Base-by-base conservation (phyloP, 768 basidiomycete genomes). In the Sarcodon sp. region DNA sequence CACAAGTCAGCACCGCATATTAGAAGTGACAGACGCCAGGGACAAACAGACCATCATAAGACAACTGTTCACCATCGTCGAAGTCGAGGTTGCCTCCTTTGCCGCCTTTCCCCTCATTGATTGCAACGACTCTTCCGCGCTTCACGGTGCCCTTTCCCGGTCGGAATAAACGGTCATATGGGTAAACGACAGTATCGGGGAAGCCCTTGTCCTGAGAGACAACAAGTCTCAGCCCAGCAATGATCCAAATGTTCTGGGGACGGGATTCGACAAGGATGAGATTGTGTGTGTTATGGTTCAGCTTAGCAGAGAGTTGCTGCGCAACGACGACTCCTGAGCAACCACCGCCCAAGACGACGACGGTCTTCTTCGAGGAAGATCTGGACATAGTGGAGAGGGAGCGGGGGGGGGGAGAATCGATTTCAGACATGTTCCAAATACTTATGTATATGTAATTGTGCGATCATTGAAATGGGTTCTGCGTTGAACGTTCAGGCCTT, bases 281-380 rank as follows among this genome's bases (percentile, higher is more conserved):
- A 50, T 69, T 68, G 61, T 74, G 70, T 35, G 66, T 67, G 7
- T 63, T 56, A 0, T 69, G 48, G 58, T 77, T 67, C 51, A 84
- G 69, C 39, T 67, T 69, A 9, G 65, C 57, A 3, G 77, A 72
- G 49, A 85, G 76, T 2, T 57, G 58, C 27, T 69, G 68, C 1
- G 70, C 71, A 45, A 73, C 52, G 8, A 64, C 53, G 31, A 65
- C 61, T 10, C 82, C 81, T 1, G 69, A 70, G n/a, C 61, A 65
- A 45, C 77, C 82, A 31, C 76, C 83, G 38, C 79, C 77, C 45
- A 81, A 62, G 52, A 83, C 63, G 31, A 83, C 66, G 53, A 68
- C 58, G 50, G 60, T 66, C 48, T 59, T 15, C 39, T 41, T 41
- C n/a, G 21, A 27, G 21, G 21, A 27, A 27, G 21, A 27, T 3